Percentiles rank a stretch among this genome's conserved stretches.
These are phyloP conservation scores for Apiospora aurea DNA, from an alignment of 2,329 filamentous ascomycete species.

Conservation along the genomic window DNA sequence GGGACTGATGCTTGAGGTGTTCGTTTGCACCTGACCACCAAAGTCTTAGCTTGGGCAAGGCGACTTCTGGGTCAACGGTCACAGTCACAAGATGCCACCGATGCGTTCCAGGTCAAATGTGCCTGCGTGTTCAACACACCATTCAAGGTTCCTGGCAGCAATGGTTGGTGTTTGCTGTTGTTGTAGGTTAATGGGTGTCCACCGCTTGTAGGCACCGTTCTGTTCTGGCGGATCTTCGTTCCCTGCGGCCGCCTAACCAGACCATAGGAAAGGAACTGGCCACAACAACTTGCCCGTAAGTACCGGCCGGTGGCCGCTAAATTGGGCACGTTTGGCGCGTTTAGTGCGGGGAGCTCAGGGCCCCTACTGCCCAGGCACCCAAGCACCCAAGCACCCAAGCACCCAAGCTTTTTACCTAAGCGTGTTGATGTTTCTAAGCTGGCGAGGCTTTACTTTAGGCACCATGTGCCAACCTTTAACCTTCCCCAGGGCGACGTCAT, in stretches of 20 bases:
- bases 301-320: not conserved
- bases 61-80: not conserved
- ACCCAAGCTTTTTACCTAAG: not conserved
- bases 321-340: not conserved
- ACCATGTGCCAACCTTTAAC: conserved; percentile 3
- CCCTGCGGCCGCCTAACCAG: not conserved
- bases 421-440: not conserved
- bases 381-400: no score
- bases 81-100: not conserved
- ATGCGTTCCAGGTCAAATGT: not conserved
- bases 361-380: no score
- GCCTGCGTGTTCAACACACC: no score
- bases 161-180: not conserved
- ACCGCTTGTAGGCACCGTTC: no score
- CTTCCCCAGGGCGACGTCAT: not conserved
- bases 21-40: not conserved
- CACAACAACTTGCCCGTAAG: not conserved
- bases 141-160: not conserved
- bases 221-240: no score
- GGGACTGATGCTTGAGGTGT: not conserved
- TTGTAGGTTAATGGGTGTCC: not conserved
- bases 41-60: not conserved
- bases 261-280: not conserved
- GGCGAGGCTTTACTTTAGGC: not conserved
- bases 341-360: not conserved